These are phyloP conservation scores for Amanita thiersii DNA, from an alignment of 768 basidiomycete genomes.

Conservation along the genomic window DNA sequence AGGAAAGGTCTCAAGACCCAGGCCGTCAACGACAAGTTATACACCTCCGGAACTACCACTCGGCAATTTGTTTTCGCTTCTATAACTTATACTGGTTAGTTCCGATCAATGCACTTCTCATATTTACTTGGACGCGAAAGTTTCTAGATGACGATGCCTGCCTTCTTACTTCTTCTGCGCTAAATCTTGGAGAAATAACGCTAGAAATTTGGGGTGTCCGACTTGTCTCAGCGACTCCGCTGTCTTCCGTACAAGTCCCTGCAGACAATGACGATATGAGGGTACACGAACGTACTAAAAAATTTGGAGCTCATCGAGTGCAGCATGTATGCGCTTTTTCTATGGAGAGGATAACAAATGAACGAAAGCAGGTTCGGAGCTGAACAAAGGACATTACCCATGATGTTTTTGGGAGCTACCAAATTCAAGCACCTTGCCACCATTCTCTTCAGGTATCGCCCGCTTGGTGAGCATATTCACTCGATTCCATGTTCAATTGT, in stretches of 20 bases:
- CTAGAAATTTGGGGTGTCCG: conserved; percentile 3
- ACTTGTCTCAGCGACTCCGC: too few species aligned
- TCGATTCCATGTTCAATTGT: not conserved
- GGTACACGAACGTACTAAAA: conserved; percentile 19
- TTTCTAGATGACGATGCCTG: conserved; percentile 16
- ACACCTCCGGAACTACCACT: not conserved
- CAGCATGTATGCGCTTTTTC: conserved; percentile 14
- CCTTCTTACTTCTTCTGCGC: conserved; percentile 9
- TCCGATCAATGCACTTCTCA: not conserved
- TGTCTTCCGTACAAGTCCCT: too few species aligned
- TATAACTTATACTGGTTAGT: conserved; percentile 10
- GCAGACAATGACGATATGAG: too few species aligned
- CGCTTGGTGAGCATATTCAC: conserved; percentile 13
- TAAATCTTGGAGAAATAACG: conserved; percentile 14
- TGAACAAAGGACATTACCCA: not conserved
- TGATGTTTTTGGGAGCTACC: not conserved
- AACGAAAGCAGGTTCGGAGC: too few species aligned
- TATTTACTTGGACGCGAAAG: not conserved
- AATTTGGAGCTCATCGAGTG: conserved; percentile 16
- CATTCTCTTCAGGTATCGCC: conserved; percentile 18
- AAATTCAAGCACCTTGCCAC: conserved; percentile 7
- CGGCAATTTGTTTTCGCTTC: conserved; percentile 9
- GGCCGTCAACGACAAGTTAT: too few species aligned
- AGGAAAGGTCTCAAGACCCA: too few species aligned
- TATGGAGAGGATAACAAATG: too few species aligned